Evolutionary conservation across 2,329 filamentous ascomycete species (phyloP), one percentile per base, ranked within the genome.

Genomic region (Neobulgaria alba): DNA sequence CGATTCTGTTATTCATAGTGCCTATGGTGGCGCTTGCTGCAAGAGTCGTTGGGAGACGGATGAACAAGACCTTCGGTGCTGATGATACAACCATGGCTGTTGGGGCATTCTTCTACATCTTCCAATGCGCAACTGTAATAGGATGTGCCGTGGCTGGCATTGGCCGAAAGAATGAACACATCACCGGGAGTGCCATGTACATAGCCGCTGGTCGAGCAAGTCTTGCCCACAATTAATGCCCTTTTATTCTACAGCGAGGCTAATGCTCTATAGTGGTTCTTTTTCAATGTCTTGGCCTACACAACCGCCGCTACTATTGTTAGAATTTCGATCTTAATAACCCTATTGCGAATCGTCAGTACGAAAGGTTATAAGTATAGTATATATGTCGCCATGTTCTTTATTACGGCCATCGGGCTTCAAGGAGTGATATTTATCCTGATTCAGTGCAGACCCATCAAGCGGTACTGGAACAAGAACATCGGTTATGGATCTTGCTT

Each of bases 271-370:
- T 8, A 34, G 7, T 34, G 32, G 32, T 34, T 34, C 32, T 34
- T 16, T 16, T 34, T 34, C 32, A 34, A 34, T 34, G 18, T 34
- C 32, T 16, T 34, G 3, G 32, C 32, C 10, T 34, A 34, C 7
- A 16, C 32, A 16, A 34, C 16, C 32, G 32, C 32, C 5, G 32
- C 32, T 19, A 10, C 12, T 16, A 16, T 34, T 34, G 32, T 34
- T 34, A 34, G 32, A 34, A n/a, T 34, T 34, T 34, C 32, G 32
- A 34, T 34, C 32, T 19, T 34, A 15, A 18, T 8, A 34, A 34
- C 32, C 32, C 32, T 34, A 15, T 34, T 34, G 32, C 32, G 32
- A 34, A 16, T 34, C 16, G n/a, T 34, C 32, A 18, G 15, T 5
- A 17, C 32, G 4, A 4, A 10, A 16, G 7, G 32, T 34, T 34